Percentiles rank a stretch among this genome's conserved stretches.
Conservation (phyloP, 352 stramenopile genomes). For the Thraustochytrium sp. region DNA sequence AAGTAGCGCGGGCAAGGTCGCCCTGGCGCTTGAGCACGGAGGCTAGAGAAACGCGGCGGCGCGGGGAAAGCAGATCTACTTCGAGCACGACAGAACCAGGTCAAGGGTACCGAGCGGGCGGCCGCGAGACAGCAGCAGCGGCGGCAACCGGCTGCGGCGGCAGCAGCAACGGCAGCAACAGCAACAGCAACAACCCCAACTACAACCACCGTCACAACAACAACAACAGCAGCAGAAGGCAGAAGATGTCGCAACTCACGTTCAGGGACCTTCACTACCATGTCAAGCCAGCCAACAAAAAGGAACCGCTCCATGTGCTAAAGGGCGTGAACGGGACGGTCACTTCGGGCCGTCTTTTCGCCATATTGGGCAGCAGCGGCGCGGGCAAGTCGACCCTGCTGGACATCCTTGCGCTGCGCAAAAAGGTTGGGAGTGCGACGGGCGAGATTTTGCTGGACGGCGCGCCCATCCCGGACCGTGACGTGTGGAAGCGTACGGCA, state of each 20-base stretch:
- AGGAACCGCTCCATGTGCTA: conserved; percentile 16
- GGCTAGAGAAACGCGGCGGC: too few relatives aligned
- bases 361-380: conserved; percentile 9
- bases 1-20: too few relatives aligned
- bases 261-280: conserved; percentile 23
- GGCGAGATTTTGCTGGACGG: neutral
- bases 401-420: conserved; percentile 9
- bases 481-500: neutral
- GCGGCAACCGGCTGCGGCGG: too few relatives aligned
- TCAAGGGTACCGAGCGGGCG: too few relatives aligned
- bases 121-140: too few relatives aligned
- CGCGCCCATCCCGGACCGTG: neutral
- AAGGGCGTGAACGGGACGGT: conserved; percentile 7
- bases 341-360: neutral
- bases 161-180: too few relatives aligned
- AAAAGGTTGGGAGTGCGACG: neutral
- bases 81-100: too few relatives aligned
- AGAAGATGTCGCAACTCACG: conserved; percentile 2
- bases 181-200: neutral
- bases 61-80: too few relatives aligned
- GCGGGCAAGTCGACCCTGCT: conserved; percentile 23
- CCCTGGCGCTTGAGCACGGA: too few relatives aligned
- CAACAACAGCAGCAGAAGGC: neutral
- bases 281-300: neutral
- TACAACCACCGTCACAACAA: neutral